phyloP scores from a whole-genome alignment of 2,329 filamentous ascomycete species.

The Thelonectria discophora region DNA sequence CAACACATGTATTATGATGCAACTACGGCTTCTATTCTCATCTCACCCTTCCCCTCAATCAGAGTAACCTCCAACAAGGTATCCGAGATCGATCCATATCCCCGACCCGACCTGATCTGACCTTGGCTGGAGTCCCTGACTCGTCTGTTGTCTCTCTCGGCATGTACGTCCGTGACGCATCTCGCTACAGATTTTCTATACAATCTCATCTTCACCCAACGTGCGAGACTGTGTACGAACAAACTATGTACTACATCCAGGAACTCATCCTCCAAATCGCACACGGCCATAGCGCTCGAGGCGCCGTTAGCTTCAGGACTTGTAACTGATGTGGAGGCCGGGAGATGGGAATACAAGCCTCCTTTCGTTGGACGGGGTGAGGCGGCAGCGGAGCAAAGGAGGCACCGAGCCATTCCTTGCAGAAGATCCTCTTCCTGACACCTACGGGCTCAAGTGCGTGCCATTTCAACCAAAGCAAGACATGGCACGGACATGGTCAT shows the following conservation, averaged over 20 bases:
- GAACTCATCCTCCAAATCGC: slow-evolving; percentile 25
- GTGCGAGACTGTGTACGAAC: background rate
- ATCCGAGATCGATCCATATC: slow-evolving; percentile 11
- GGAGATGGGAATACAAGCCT: slow-evolving; percentile 33
- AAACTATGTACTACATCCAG: background rate
- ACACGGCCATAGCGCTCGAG: slow-evolving; percentile 25
- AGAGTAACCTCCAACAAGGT: background rate
- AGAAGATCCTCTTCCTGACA: slow-evolving; percentile 12
- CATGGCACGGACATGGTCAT: slow-evolving; percentile 5
- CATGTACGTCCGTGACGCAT: background rate
- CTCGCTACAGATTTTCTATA: background rate
- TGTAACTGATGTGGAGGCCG: slow-evolving; percentile 30
- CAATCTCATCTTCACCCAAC: background rate
- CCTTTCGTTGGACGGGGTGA: slow-evolving; percentile 31
- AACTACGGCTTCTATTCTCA: slow-evolving; percentile 6
- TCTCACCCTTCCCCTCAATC: slow-evolving; percentile 14
- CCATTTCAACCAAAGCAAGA: slow-evolving; percentile 3
- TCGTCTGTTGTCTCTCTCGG: slow-evolving; percentile 3
- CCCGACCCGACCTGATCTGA: slow-evolving; percentile 1
- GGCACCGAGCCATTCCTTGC: slow-evolving; percentile 16
- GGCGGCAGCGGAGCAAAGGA: slow-evolving; percentile 39
- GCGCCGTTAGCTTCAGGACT: slow-evolving; percentile 35
- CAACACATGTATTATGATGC: background rate
- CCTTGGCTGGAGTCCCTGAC: background rate
- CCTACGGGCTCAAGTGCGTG: slow-evolving; percentile 8